Evolutionary conservation across 768 basidiomycete genomes (phyloP).

Genomic region (Mycena capillaripes): DNA sequence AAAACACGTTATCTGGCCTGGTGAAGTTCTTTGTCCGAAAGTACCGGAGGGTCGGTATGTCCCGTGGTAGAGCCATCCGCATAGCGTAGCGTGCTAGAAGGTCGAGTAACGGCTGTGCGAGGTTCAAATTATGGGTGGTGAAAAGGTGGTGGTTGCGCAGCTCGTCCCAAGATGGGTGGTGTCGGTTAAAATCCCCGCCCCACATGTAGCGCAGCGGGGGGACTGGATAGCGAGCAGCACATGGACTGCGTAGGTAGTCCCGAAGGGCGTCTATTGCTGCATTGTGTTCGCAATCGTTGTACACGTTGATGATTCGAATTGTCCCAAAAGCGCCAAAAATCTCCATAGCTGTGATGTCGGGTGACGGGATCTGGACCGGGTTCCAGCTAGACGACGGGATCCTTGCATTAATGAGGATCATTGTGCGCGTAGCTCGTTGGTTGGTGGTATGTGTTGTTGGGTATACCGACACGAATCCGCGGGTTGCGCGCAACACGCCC

Average conservation of each 20-base stretch:
- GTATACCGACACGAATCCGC: conserved; percentile 41
- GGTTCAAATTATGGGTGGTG: conserved; percentile 34
- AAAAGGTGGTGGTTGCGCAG: conserved; percentile 50
- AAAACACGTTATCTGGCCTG: conserved; percentile 60
- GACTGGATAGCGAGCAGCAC: not conserved
- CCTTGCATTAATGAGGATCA: conserved; percentile 17
- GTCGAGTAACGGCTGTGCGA: conserved; percentile 34
- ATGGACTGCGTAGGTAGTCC: conserved; percentile 2
- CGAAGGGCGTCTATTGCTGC: conserved; percentile 5
- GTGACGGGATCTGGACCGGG: not conserved
- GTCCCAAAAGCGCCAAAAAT: conserved; percentile 26
- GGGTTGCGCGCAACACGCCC: conserved; percentile 10
- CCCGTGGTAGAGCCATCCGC: not conserved
- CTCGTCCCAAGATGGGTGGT: conserved; percentile 58
- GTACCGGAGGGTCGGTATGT: not conserved
- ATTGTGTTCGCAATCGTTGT: conserved; percentile 38
- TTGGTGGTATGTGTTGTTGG: conserved; percentile 34
- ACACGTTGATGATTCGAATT: conserved; percentile 45
- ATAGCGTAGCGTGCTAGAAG: not conserved
- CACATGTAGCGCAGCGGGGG: conserved; percentile 40
- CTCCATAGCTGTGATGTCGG: conserved; percentile 43
- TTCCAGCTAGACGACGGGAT: conserved; percentile 15
- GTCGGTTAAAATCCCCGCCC: conserved; percentile 58
- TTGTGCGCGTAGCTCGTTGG: not conserved
- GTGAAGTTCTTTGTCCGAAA: conserved; percentile 48